Conservation (phyloP, 2,329 filamentous ascomycete genomes). For the Xylaria sp. region DNA sequence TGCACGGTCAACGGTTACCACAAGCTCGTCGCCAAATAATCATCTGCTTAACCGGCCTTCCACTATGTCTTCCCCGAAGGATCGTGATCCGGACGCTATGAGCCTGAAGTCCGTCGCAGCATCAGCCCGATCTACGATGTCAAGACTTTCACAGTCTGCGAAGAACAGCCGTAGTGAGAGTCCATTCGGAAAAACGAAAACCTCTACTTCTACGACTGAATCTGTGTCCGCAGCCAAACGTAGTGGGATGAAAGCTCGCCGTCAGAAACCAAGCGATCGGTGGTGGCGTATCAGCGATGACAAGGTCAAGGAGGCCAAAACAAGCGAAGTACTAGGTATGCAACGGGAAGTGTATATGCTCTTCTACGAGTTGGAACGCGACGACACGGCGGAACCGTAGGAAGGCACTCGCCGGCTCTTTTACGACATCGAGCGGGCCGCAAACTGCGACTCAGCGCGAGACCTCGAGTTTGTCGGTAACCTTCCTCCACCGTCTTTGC, state of each 20-base stretch:
- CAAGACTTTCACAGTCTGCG: slow-evolving; percentile 57
- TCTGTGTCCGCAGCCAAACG: slow-evolving; percentile 33
- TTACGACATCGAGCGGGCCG: slow-evolving; percentile 31
- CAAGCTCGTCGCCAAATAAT: slow-evolving; percentile 38
- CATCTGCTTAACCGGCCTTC: slow-evolving; percentile 36
- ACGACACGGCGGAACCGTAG: slow-evolving; percentile 44
- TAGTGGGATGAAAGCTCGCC: slow-evolving; percentile 41
- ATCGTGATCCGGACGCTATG: slow-evolving; percentile 60
- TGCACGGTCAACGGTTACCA: slow-evolving; percentile 42
- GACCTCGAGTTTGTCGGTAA: slow-evolving; percentile 27
- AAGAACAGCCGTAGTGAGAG: slow-evolving; percentile 49
- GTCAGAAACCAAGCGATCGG: slow-evolving; percentile 74
- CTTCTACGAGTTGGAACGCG: slow-evolving; percentile 88
- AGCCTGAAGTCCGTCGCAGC: slow-evolving; percentile 68
- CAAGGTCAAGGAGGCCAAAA: slow-evolving; percentile 94
- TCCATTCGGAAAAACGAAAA: slow-evolving; percentile 42
- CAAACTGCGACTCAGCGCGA: slow-evolving; percentile 28
- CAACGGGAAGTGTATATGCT: slow-evolving; percentile 95
- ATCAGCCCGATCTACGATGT: slow-evolving; percentile 66
- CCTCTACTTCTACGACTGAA: slow-evolving; percentile 39
- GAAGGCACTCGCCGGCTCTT: slow-evolving; percentile 36
- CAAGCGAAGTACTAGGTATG: slow-evolving; percentile 89
- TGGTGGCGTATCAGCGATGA: slow-evolving; percentile 99
- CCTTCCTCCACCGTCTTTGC: slow-evolving; percentile 21
- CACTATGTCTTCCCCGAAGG: slow-evolving; percentile 47